Percentiles rank a stretch among this genome's conserved stretches.
phyloP scores from a whole-genome alignment of 345 rosid species.

The Sonneratia caseolaris region DNA sequence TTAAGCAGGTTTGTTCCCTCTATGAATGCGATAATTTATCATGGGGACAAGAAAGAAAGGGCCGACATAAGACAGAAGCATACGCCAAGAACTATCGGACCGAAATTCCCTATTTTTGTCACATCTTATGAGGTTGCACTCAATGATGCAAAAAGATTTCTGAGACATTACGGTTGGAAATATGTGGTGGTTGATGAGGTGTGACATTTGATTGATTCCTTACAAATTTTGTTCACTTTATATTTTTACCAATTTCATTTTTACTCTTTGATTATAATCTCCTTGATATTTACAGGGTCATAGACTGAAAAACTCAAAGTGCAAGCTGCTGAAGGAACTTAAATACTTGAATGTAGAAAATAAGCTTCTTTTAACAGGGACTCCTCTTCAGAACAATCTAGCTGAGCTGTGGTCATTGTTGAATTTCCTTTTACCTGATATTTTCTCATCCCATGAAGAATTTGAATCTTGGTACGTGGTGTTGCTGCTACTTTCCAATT shows the following conservation, averaged over 20 bases:
- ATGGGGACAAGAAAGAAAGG: slow-evolving; percentile 61
- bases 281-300: slow-evolving; percentile 54
- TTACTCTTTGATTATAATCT: slow-evolving; percentile 1
- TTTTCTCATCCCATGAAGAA: slow-evolving; percentile 84
- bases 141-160: slow-evolving; percentile 49
- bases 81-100: slow-evolving; percentile 63
- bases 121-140: slow-evolving; percentile 94
- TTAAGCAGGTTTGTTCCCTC: slow-evolving; percentile 68
- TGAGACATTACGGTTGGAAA: slow-evolving; percentile 78
- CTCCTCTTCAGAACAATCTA: slow-evolving; percentile 90
- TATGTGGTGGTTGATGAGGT: slow-evolving; percentile 97
- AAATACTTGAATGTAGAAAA: slow-evolving; percentile 44
- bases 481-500: background rate
- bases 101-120: slow-evolving; percentile 71
- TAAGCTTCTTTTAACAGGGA: slow-evolving; percentile 88
- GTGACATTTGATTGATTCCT: slow-evolving; percentile 8
- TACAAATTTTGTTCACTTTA: background rate
- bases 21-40: slow-evolving; percentile 64
- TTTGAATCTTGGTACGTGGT: slow-evolving; percentile 81
- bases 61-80: slow-evolving; percentile 53
- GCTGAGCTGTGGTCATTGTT: slow-evolving; percentile 97
- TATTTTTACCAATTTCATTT: background rate
- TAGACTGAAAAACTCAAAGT: slow-evolving; percentile 76
- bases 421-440: slow-evolving; percentile 89
- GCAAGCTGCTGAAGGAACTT: slow-evolving; percentile 70